Conservation (phyloP, 2,329 filamentous ascomycete genomes). For the Diaporthe eres region DNA sequence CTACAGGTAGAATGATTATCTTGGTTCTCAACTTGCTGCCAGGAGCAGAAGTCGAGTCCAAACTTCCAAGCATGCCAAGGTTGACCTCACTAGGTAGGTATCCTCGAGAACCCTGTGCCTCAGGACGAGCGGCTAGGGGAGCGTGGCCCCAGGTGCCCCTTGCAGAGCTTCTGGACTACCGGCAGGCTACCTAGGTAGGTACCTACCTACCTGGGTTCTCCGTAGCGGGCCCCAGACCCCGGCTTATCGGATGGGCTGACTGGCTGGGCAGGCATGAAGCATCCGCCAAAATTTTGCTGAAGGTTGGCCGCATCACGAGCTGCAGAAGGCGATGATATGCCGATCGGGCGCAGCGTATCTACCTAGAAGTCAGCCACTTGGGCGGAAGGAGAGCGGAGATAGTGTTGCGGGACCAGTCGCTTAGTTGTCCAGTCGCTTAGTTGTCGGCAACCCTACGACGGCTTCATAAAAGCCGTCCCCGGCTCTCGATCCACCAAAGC, state of each 20-base stretch:
- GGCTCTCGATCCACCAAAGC: not conserved
- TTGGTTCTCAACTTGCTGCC: not conserved
- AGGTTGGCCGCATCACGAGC: slow-evolving; percentile 3
- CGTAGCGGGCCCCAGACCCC: slow-evolving; percentile 4
- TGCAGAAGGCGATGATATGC: slow-evolving; percentile 12
- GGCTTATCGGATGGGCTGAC: slow-evolving; percentile 15
- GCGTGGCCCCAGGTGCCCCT: slow-evolving; percentile 6
- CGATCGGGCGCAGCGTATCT: not conserved
- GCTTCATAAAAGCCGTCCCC: not conserved
- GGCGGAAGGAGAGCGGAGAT: slow-evolving; percentile 25
- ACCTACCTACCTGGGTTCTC: not conserved
- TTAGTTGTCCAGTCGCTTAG: not conserved
- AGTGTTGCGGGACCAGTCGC: not conserved
- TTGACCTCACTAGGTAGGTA: not conserved
- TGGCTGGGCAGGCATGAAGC: slow-evolving; percentile 7
- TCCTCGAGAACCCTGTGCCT: slow-evolving; percentile 22
- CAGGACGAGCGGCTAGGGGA: slow-evolving; percentile 1
- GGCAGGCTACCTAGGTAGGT: slow-evolving; percentile 22
- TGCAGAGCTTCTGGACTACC: slow-evolving; percentile 8
- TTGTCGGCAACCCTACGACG: slow-evolving; percentile 3
- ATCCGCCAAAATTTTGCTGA: slow-evolving; percentile 22
- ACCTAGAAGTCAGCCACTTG: slow-evolving; percentile 7
- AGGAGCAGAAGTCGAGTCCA: not conserved
- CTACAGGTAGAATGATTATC: not conserved
- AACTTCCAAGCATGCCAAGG: slow-evolving; percentile 20